These are phyloP conservation scores for Penicillium atrosanguineum DNA, from an alignment of 495 filamentous ascomycete genomes.

Conservation along the genomic window DNA sequence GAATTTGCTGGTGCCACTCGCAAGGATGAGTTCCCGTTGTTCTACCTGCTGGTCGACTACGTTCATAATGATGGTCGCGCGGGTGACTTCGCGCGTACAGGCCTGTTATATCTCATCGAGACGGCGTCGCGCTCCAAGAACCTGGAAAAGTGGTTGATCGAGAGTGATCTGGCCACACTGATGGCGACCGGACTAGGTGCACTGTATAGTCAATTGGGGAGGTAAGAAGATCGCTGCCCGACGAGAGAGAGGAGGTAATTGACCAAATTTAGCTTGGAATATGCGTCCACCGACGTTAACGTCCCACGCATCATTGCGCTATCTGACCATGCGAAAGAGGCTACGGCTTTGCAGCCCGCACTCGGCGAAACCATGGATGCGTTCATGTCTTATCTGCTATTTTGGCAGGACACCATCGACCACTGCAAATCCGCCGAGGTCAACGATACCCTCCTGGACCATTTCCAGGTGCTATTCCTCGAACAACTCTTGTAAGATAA, in stretches of 20 bases:
- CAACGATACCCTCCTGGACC: conserved; percentile 86
- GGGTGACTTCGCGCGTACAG: conserved; percentile 96
- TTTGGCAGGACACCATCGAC: conserved; percentile 98
- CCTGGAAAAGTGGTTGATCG: conserved; percentile 92
- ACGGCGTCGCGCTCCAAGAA: conserved; percentile 76
- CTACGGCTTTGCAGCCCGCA: conserved; percentile 40
- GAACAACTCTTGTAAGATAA: conserved; percentile 80
- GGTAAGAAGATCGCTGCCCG: conserved; percentile 34
- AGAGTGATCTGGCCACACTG: conserved; percentile 91
- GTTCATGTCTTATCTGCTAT: conserved; percentile 89
- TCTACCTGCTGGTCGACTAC: conserved; percentile 92
- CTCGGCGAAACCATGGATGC: conserved; percentile 83
- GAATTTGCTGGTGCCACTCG: conserved; percentile 81
- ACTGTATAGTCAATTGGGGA: conserved; percentile 93
- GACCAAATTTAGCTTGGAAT: conserved; percentile 35
- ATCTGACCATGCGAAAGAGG: conserved; percentile 66
- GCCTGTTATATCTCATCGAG: conserved; percentile 93
- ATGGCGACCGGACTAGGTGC: conserved; percentile 97
- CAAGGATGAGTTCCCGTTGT: conserved; percentile 91
- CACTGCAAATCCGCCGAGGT: conserved; percentile 91
- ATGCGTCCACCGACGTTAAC: conserved; percentile 50
- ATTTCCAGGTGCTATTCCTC: conserved; percentile 95
- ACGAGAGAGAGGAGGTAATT: neutral
- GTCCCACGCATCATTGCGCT: conserved; percentile 79
- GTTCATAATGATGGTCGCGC: conserved; percentile 90